Percentiles rank a stretch among this genome's conserved stretches.
Conservation (phyloP, 164 flowering plant genomes). For the Taxillus chinensis region DNA sequence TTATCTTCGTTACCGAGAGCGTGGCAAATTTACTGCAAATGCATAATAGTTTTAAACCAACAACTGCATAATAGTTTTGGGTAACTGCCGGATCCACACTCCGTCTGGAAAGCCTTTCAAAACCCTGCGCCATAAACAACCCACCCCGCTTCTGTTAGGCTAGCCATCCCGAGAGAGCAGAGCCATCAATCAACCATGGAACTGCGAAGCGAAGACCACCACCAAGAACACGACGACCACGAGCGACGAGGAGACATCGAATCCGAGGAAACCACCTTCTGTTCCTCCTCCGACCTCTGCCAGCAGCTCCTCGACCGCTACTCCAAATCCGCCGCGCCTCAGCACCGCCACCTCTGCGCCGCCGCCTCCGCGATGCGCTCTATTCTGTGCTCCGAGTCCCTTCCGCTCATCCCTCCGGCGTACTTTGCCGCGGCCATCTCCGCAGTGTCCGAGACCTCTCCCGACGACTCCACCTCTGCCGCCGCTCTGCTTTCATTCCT, state of each 20-base stretch:
- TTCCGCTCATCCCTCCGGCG: slow-evolving; percentile 61
- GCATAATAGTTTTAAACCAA: no score
- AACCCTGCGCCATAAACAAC: no score
- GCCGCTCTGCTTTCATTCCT: slow-evolving; percentile 56
- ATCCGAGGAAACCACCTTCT: slow-evolving; percentile 5
- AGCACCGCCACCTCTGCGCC: slow-evolving; percentile 90
- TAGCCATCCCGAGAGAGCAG: no score
- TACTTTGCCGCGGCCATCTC: slow-evolving; percentile 80
- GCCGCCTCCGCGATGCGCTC: slow-evolving; percentile 78
- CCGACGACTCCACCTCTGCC: slow-evolving; percentile 33
- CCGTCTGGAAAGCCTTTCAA: no score
- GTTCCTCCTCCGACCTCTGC: slow-evolving; percentile 43
- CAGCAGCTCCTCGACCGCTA: slow-evolving; percentile 63
- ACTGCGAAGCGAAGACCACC: no score
- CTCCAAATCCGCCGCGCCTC: slow-evolving; percentile 67
- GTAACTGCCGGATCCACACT: no score
- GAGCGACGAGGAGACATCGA: slow-evolving; percentile 2
- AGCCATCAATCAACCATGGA: no score
- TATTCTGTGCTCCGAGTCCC: slow-evolving; percentile 44
- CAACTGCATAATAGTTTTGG: no score
- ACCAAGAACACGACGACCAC: neutral
- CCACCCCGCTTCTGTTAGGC: no score
- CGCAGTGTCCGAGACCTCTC: slow-evolving; percentile 23
- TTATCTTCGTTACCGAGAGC: no score
- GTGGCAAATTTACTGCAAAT: no score